Conservation (phyloP, 768 basidiomycete genomes). For the Amanita pseudoporphyria region DNA sequence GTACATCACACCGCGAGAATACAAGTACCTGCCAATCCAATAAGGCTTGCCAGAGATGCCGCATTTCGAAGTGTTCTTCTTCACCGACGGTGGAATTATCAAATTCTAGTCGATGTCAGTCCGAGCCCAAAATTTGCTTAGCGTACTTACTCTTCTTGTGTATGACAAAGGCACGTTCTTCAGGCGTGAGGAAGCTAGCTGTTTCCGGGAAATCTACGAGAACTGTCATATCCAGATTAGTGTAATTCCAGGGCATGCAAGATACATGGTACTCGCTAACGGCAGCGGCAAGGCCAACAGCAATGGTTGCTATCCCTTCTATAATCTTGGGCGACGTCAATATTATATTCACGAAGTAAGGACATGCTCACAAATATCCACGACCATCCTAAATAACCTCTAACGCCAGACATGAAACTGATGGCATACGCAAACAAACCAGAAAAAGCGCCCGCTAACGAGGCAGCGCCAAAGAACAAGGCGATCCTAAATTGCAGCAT, state of each 20-base stretch:
- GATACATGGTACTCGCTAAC: slow-evolving; percentile 25
- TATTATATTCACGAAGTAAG: not conserved
- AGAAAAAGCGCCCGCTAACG: slow-evolving; percentile 55
- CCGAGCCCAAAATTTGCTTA: not conserved
- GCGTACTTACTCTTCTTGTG: slow-evolving; percentile 41
- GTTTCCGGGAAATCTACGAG: slow-evolving; percentile 55
- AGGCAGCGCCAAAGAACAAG: slow-evolving; percentile 60
- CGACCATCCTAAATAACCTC: slow-evolving; percentile 48
- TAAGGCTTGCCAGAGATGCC: slow-evolving; percentile 47
- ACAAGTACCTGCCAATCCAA: slow-evolving; percentile 50
- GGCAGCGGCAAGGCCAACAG: slow-evolving; percentile 44
- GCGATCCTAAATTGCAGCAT: slow-evolving; percentile 50
- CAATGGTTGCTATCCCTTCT: slow-evolving; percentile 55
- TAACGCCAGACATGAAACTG: slow-evolving; percentile 1
- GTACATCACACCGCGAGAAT: not conserved
- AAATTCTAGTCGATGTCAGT: slow-evolving; percentile 24
- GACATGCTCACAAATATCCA: slow-evolving; percentile 51
- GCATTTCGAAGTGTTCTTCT: slow-evolving; percentile 47
- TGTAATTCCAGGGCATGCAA: not conserved
- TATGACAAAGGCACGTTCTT: slow-evolving; percentile 47
- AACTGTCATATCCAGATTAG: slow-evolving; percentile 22
- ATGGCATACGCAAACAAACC: slow-evolving; percentile 51
- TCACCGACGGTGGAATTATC: slow-evolving; percentile 51
- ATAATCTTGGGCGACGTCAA: slow-evolving; percentile 33
- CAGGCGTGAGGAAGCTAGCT: slow-evolving; percentile 50